Conservation (phyloP, 805 yeast genomes). For the Nakazawaea wyomingensis region DNA sequence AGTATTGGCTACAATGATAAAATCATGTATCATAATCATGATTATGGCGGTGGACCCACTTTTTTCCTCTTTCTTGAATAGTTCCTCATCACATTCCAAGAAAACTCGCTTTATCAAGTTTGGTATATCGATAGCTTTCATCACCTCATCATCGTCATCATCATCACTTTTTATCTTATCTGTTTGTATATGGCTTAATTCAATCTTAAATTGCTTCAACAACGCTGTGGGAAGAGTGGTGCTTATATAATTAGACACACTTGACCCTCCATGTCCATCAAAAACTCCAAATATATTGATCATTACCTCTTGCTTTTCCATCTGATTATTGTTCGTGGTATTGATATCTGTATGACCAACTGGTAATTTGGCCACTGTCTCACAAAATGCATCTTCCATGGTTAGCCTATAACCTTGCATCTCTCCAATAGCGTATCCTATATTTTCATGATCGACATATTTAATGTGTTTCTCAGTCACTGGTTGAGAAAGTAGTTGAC, state of each 20-base stretch:
- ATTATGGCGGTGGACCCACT: constrained; percentile 53
- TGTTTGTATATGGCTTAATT: constrained; percentile 3
- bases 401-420: constrained; percentile 75
- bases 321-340: neutral
- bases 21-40: constrained; percentile 36
- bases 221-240: constrained; percentile 33
- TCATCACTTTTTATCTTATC: neutral
- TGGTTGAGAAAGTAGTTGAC: constrained; percentile 71
- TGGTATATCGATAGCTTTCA: constrained; percentile 23
- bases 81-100: constrained; percentile 38
- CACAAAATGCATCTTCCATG: constrained; percentile 73
- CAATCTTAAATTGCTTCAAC: constrained; percentile 24
- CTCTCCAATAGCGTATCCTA: constrained; percentile 60
- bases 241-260: constrained; percentile 51
- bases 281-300: constrained; percentile 60
- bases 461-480: constrained; percentile 61
- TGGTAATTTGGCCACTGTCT: constrained; percentile 14
- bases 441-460: constrained; percentile 33
- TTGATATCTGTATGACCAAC: constrained; percentile 8
- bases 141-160: constrained; percentile 1
- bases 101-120: constrained; percentile 36
- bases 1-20: constrained; percentile 56
- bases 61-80: constrained; percentile 34
- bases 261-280: constrained; percentile 80
- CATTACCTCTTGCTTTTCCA: neutral